Conservation (phyloP, 2,329 filamentous ascomycete species). For the Aspergillus calidoustus region DNA sequence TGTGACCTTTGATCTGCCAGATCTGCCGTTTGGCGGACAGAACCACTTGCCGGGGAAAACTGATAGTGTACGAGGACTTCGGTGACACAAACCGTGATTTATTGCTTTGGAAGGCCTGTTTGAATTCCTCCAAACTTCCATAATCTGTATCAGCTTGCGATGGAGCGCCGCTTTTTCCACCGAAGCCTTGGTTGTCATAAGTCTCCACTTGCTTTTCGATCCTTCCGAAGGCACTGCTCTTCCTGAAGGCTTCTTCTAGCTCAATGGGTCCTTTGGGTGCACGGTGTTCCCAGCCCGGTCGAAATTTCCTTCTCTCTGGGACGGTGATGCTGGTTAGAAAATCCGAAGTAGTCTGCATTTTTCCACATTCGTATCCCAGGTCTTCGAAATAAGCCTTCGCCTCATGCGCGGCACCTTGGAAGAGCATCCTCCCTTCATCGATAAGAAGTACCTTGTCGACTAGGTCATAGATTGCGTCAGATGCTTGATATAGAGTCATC, state of each 20-base stretch:
- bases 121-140: constrained; percentile 53
- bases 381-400: constrained; percentile 67
- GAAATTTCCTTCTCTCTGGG: constrained; percentile 67
- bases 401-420: constrained; percentile 59
- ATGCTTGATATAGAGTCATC: constrained; percentile 70
- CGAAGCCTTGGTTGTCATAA: constrained; percentile 54
- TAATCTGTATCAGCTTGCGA: constrained; percentile 46
- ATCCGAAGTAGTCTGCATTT: constrained; percentile 70
- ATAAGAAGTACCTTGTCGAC: constrained; percentile 79
- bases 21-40: constrained; percentile 67
- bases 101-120: constrained; percentile 63
- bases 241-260: constrained; percentile 67
- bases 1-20: constrained; percentile 75
- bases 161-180: constrained; percentile 48
- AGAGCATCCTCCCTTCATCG: constrained; percentile 69
- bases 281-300: constrained; percentile 63
- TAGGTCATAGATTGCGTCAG: constrained; percentile 66
- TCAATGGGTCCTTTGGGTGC: constrained; percentile 69
- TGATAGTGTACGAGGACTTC: constrained; percentile 74
- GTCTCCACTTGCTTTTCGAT: constrained; percentile 63
- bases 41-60: constrained; percentile 68
- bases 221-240: constrained; percentile 61
- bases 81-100: constrained; percentile 59
- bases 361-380: constrained; percentile 62
- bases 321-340: constrained; percentile 75